Percentiles rank a stretch among this genome's conserved stretches.
Conservation (phyloP, 2,329 filamentous ascomycete genomes). For the Neonectria ditissima region DNA sequence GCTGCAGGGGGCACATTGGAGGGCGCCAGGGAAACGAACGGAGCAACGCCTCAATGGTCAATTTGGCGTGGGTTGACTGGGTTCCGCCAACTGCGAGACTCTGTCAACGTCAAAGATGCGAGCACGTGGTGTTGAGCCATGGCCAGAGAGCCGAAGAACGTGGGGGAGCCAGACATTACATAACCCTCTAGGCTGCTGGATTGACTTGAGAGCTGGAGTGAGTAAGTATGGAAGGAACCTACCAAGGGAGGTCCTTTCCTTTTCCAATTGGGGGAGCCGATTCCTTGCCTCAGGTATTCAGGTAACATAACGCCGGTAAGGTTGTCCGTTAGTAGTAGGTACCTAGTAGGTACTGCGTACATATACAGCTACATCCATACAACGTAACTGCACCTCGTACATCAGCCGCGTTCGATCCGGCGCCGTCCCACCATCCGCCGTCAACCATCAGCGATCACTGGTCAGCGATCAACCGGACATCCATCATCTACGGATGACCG, state of each 20-base stretch:
- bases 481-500: slow-evolving; percentile 5
- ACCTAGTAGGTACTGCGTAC: background rate
- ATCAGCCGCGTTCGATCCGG: slow-evolving; percentile 13
- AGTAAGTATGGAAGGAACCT: background rate
- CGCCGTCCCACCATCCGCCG: background rate
- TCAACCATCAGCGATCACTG: slow-evolving; percentile 1
- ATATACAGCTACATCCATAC: background rate
- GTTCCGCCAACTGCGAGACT: slow-evolving; percentile 24
- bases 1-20: slow-evolving; percentile 1
- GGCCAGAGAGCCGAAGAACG: slow-evolving; percentile 25
- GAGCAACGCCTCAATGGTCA: slow-evolving; percentile 14
- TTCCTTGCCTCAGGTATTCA: too few relatives aligned
- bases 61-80: slow-evolving; percentile 15
- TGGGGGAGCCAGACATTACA: slow-evolving; percentile 27
- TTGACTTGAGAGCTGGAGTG: too few relatives aligned
- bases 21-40: background rate
- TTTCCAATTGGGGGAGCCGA: background rate
- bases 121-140: slow-evolving; percentile 43
- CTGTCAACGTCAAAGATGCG: slow-evolving; percentile 25
- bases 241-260: background rate
- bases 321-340: too few relatives aligned
- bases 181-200: background rate
- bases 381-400: background rate
- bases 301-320: too few relatives aligned
- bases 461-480: slow-evolving; percentile 5